Conservation (phyloP, 78 protist genomes). For the Dictyostelium purpureum region DNA sequence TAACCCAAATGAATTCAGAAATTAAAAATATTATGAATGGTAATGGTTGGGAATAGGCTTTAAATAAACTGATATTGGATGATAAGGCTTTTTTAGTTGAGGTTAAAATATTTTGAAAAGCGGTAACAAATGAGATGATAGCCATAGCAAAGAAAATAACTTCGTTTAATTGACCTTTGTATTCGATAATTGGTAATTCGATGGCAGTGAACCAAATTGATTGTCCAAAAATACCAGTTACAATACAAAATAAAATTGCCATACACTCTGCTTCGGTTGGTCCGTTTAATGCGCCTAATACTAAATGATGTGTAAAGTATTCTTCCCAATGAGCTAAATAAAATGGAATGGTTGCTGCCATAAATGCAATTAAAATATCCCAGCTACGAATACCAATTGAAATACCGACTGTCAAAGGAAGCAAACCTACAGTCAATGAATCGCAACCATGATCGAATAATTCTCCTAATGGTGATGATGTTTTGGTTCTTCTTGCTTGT, state of each 20-base stretch:
- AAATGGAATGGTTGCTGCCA: slow-evolving; percentile 67
- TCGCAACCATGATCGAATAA: slow-evolving; percentile 76
- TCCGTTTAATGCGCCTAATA: slow-evolving; percentile 67
- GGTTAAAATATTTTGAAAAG: slow-evolving; percentile 8
- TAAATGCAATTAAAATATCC: slow-evolving; percentile 33
- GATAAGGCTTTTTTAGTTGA: slow-evolving; percentile 14
- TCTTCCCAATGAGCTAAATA: slow-evolving; percentile 82
- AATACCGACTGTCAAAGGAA: slow-evolving; percentile 30
- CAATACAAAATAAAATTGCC: slow-evolving; percentile 5
- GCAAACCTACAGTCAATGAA: slow-evolving; percentile 34
- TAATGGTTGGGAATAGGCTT: slow-evolving; percentile 56
- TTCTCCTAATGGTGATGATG: slow-evolving; percentile 79
- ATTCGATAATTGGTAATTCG: background rate
- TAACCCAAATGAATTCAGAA: slow-evolving; percentile 36
- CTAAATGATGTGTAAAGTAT: slow-evolving; percentile 66
- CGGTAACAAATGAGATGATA: slow-evolving; percentile 11
- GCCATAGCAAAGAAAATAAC: slow-evolving; percentile 7
- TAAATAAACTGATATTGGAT: slow-evolving; percentile 43
- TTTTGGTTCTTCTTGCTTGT: slow-evolving; percentile 75
- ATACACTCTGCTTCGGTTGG: slow-evolving; percentile 77
- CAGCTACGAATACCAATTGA: slow-evolving; percentile 26
- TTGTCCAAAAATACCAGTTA: slow-evolving; percentile 48
- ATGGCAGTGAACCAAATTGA: slow-evolving; percentile 39
- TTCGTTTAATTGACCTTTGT: background rate
- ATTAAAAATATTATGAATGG: slow-evolving; percentile 40